Conservation (phyloP, 208 protist species). For the Acanthamoeba triangularis region DNA sequence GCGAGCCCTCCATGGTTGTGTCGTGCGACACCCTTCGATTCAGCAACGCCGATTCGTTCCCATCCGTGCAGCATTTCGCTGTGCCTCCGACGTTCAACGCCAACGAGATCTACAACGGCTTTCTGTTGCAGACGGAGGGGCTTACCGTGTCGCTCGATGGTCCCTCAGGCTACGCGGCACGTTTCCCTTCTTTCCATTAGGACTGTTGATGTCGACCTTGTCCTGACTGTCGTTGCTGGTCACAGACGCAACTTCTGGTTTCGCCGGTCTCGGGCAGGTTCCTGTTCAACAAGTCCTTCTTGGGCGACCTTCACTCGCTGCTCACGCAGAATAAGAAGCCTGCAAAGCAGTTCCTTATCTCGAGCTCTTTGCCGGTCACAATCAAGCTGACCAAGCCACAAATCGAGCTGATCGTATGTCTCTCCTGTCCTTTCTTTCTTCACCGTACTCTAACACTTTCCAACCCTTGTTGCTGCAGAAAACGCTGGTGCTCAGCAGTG, state of each 20-base stretch:
- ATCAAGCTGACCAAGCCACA: slow-evolving; percentile 13
- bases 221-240: background rate
- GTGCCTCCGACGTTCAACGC: background rate
- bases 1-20: background rate
- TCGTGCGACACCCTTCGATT: background rate
- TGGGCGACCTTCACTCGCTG: background rate
- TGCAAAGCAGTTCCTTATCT: slow-evolving; percentile 24
- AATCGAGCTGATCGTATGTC: slow-evolving; percentile 22
- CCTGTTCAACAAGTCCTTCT: slow-evolving; percentile 55
- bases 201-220: too few species aligned
- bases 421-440: background rate
- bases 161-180: background rate
- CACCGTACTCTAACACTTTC: too few species aligned
- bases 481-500: background rate
- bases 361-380: background rate
- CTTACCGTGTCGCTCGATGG: background rate
- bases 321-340: background rate
- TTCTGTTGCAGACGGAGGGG: background rate
- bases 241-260: background rate
- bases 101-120: slow-evolving; percentile 49
- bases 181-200: too few species aligned
- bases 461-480: background rate
- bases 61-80: background rate
- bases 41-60: slow-evolving; percentile 48
- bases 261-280: slow-evolving; percentile 40